A percentile compares a stretch with the other conserved stretches of the same genome.
phyloP scores from a whole-genome alignment of 2,329 filamentous ascomycete genomes.

The Metarhizium album region DNA sequence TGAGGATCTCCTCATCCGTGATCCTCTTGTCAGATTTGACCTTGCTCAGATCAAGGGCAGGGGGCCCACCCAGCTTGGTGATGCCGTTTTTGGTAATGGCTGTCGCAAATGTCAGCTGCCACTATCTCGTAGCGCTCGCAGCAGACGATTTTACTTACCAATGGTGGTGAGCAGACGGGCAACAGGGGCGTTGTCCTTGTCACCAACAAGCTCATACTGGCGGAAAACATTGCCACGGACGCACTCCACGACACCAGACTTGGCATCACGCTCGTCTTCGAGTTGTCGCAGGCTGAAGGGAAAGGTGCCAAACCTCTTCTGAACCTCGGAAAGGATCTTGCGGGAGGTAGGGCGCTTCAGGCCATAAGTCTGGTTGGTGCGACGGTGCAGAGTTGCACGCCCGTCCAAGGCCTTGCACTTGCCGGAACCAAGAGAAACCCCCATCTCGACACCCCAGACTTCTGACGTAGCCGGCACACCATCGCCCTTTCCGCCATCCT shows the following conservation, averaged over 20 bases:
- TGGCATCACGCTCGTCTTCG: conserved; percentile 93
- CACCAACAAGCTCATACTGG: conserved; percentile 91
- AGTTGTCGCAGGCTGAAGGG: conserved; percentile 96
- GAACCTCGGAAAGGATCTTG: conserved; percentile 84
- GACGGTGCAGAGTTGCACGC: conserved; percentile 83
- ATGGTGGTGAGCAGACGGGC: conserved; percentile 83
- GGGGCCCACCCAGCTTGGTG: conserved; percentile 70
- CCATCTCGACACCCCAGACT: conserved; percentile 96
- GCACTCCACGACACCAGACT: conserved; percentile 90
- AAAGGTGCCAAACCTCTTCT: conserved; percentile 96
- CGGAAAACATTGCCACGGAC: conserved; percentile 86
- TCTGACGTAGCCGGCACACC: conserved; percentile 81
- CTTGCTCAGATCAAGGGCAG: conserved; percentile 66
- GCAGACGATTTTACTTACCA: conserved; percentile 52
- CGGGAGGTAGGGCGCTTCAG: conserved; percentile 91
- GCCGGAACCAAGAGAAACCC: conserved; percentile 78
- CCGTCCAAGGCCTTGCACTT: conserved; percentile 91
- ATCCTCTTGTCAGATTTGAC: conserved; percentile 97
- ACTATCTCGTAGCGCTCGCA: background rate
- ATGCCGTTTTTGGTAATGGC: conserved; percentile 97
- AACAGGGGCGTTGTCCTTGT: conserved; percentile 80
- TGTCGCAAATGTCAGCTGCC: conserved; percentile 25
- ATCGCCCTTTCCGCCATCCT: conserved; percentile 83
- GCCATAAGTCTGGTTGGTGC: conserved; percentile 82
- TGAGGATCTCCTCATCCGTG: conserved; percentile 85